Conservation (phyloP, 2,329 filamentous ascomycete genomes). For the Penicillium crustosum region DNA sequence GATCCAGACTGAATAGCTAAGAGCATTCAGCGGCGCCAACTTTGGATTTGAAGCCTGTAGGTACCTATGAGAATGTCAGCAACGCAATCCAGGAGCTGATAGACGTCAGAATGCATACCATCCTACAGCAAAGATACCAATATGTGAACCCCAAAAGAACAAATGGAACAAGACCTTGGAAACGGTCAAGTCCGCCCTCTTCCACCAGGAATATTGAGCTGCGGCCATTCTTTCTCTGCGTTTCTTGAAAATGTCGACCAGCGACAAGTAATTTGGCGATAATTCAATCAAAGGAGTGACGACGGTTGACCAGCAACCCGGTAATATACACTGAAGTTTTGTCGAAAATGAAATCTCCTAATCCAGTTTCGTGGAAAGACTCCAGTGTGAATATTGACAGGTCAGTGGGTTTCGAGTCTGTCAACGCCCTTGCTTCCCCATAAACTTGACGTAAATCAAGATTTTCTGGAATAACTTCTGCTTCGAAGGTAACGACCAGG, state of each 20-base stretch:
- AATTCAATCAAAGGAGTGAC: conserved; percentile 21
- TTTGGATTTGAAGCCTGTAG: conserved; percentile 69
- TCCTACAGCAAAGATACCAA: conserved; percentile 76
- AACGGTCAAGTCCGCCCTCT: conserved; percentile 61
- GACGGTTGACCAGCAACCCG: conserved; percentile 26
- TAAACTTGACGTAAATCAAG: conserved; percentile 13
- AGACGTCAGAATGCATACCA: conserved; percentile 60
- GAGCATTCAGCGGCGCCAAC: conserved; percentile 74
- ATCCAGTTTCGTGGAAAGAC: background rate
- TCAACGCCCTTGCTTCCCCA: conserved; percentile 19
- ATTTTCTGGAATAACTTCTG: background rate
- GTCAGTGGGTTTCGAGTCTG: background rate
- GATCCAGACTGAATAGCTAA: conserved; percentile 90
- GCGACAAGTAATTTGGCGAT: conserved; percentile 25
- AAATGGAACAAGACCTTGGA: conserved; percentile 76
- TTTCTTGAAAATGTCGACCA: conserved; percentile 24
- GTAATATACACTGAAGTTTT: background rate
- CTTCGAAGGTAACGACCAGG: background rate
- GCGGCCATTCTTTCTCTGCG: conserved; percentile 12
- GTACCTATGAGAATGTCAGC: conserved; percentile 58
- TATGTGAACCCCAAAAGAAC: conserved; percentile 77
- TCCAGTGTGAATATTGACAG: background rate
- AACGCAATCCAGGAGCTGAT: background rate
- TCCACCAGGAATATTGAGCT: conserved; percentile 16
- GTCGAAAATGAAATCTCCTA: background rate